Base-by-base conservation (phyloP, 371 early-diverging fungal species). In the Zychaea mexicana region DNA sequence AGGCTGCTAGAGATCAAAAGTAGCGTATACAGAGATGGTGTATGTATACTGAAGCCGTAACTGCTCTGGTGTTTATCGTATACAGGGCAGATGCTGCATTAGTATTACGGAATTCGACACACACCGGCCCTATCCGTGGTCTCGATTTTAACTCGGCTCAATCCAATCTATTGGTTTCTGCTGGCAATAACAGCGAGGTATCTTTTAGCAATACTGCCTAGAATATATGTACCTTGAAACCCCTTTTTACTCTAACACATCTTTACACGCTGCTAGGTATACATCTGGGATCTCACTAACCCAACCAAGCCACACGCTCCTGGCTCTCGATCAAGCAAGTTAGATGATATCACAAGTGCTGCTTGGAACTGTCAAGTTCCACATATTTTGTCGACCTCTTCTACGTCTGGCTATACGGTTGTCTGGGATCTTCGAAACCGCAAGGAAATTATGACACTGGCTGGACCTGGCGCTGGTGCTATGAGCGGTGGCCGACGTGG, bases 351-450 rank as follows among this genome's bases (percentile, higher is more conserved):
- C 26, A 96, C 95, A 0, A 81, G 88, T 24, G 81, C 97, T 28
- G 84, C 92, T 22, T 99, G 98, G 98, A 99, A 98, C 77, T 87
- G 91, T 64, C 92, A 94, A 68, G 95, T 94, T 30, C 88, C 91
- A 52, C 95, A 97, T 66, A 98, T 98, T 72, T 79, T 98, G 59
- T 96, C 96, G 6, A 93, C 94, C 3, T 90, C 94, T 19, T 92
- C 93, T 30, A 91, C 89, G 60, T 94, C 95, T 56, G 98, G 99
- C 24, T 85, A 91, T 70, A 94, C 96, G 5, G 96, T 96, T 22
- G 90, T 97, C 17, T 98, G 98, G 97, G 98, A 98, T 83, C 82
- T 97, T 62, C 86, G 94, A 47, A 90, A 90, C 66, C 84, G 90
- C 38, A 87, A 92, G 47, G 98, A 98, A 72, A 86, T 97, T 27